Evolutionary conservation across 2,329 filamentous ascomycete genomes (phyloP).

Genomic region (Botryotinia convoluta): DNA sequence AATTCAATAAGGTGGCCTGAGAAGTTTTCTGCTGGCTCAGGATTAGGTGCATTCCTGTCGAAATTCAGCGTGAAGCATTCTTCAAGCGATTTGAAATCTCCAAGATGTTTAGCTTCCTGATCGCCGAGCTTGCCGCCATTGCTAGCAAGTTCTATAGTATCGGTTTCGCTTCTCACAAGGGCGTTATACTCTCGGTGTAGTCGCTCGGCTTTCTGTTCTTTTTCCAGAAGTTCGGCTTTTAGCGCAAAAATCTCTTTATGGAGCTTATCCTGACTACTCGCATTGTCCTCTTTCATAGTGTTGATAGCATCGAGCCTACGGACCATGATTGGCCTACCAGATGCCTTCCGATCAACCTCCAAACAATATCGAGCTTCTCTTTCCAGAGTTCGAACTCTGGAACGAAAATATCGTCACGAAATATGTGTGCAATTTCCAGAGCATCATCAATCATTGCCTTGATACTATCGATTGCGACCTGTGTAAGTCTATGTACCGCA

Average conservation of each 20-base stretch:
- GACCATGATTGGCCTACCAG: not conserved
- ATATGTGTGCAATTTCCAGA: slow-evolving; percentile 11
- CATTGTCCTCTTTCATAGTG: not conserved
- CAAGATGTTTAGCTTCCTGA: not conserved
- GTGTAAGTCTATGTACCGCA: slow-evolving; percentile 23
- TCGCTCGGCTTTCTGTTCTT: not conserved
- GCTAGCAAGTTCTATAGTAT: not conserved
- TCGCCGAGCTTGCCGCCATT: not conserved
- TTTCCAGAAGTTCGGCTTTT: not conserved
- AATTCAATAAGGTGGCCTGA: not conserved
- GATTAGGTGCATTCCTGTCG: slow-evolving; percentile 8
- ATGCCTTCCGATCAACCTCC: not conserved
- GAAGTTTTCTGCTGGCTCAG: not conserved
- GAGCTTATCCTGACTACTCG: not conserved
- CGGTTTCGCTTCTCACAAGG: not conserved
- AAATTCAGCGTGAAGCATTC: slow-evolving; percentile 2
- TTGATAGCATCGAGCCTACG: not conserved
- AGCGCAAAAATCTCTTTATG: not conserved
- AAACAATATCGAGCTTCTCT: slow-evolving; percentile 4
- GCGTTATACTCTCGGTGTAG: not conserved
- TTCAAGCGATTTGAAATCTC: not conserved
- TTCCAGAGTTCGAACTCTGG: not conserved
- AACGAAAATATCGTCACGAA: slow-evolving; percentile 15
- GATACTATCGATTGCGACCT: slow-evolving; percentile 19
- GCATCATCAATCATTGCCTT: slow-evolving; percentile 21